Evolutionary conservation across 495 filamentous ascomycete species (phyloP).

Genomic region (Immersiella caudata): DNA sequence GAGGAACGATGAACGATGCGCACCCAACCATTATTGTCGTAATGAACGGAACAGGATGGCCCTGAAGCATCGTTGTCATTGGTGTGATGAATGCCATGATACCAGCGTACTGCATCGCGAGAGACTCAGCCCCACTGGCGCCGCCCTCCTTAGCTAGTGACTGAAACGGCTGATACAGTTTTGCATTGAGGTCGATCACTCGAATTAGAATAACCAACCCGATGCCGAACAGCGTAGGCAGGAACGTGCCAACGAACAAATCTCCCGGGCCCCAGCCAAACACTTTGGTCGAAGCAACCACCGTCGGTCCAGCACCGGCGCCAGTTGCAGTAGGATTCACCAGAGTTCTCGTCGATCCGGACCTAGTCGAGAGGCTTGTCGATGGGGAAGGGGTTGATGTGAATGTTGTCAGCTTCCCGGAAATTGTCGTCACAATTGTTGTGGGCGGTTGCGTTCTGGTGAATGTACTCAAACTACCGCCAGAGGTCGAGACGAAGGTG

Average conservation of each 20-base stretch:
- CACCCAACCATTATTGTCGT: conserved; percentile 35
- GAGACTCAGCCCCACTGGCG: conserved; percentile 24
- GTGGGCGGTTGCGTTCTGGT: conserved; percentile 31
- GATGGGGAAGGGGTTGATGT: conserved; percentile 33
- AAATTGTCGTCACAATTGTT: conserved; percentile 36
- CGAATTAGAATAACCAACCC: conserved; percentile 37
- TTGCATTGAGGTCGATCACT: conserved; percentile 44
- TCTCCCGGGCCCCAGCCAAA: conserved; percentile 30
- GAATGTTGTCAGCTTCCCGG: conserved; percentile 33
- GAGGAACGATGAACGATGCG: conserved; percentile 36
- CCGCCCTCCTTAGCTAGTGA: conserved; percentile 29
- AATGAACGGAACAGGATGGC: conserved; percentile 36
- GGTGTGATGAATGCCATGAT: conserved; percentile 31
- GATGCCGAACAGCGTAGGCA: conserved; percentile 37
- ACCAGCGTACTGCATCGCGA: conserved; percentile 38
- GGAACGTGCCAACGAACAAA: conserved; percentile 43
- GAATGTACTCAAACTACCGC: conserved; percentile 31
- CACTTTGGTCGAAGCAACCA: conserved; percentile 28
- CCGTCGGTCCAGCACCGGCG: conserved; percentile 3
- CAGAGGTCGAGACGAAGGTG: conserved; percentile 33
- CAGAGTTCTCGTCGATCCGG: conserved; percentile 27
- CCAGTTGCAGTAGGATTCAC: conserved; percentile 13
- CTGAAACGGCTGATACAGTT: conserved; percentile 46
- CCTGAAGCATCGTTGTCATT: conserved; percentile 27
- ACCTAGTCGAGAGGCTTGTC: conserved; percentile 29